Conservation (phyloP, 2,329 filamentous ascomycete species). For the Pyricularia sp. region DNA sequence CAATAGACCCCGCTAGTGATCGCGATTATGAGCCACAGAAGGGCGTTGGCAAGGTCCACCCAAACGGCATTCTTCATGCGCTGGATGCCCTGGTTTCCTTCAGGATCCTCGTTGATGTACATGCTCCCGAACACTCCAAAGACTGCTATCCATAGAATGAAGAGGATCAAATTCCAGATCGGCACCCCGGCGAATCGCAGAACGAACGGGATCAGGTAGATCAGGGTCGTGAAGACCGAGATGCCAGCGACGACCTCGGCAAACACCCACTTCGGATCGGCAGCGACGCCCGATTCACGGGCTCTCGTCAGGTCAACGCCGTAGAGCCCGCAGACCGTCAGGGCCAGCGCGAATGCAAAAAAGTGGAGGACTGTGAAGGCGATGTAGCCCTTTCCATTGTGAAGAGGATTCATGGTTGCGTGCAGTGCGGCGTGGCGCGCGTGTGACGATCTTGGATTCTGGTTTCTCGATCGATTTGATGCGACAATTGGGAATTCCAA, state of each 20-base stretch:
- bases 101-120: conserved; percentile 61
- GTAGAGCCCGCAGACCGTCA: conserved; percentile 73
- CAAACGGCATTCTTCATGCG: conserved; percentile 85
- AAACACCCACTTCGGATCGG: conserved; percentile 67
- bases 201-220: conserved; percentile 58
- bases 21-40: conserved; percentile 65
- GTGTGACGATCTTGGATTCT: background rate
- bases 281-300: conserved; percentile 35
- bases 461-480: background rate
- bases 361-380: conserved; percentile 58
- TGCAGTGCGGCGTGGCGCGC: background rate
- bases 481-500: background rate
- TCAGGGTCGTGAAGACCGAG: conserved; percentile 51
- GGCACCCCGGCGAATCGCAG: conserved; percentile 45
- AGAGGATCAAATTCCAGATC: conserved; percentile 62
- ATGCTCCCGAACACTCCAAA: conserved; percentile 78
- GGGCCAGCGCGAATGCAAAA: conserved; percentile 64
- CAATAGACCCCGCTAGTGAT: conserved; percentile 48
- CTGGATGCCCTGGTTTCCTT: conserved; percentile 52
- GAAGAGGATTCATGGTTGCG: conserved; percentile 32
- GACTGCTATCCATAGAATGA: conserved; percentile 69
- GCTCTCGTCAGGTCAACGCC: conserved; percentile 55
- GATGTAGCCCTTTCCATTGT: conserved; percentile 36
- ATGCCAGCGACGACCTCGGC: conserved; percentile 62
- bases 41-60: conserved; percentile 65